Base-by-base conservation (phyloP, 2,329 filamentous ascomycete species). In the Neofusicoccum laricinum region DNA sequence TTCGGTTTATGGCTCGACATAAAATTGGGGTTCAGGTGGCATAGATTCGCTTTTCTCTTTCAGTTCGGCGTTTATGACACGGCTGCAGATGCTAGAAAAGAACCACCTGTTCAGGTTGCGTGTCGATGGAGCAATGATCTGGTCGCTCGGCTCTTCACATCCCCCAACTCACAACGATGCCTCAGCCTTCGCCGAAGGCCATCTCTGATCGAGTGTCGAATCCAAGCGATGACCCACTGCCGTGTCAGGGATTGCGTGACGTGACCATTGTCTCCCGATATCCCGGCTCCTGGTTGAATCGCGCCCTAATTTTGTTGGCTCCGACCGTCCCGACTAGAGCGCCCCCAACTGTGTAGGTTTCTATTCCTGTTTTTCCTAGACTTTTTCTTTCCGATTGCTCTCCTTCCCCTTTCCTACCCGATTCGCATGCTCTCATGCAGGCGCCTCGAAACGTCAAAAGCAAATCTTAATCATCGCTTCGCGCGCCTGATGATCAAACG, bases 51-150 rank as follows among this genome's bases (percentile, higher is more conserved):
- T 49, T 58, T 51, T 51, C 45, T 51, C 25, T 21, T 64, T 64
- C 51, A 58, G 36, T 50, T 53, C 25, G 63, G 51, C 51, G 51
- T 64, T 64, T 45, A 32, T 64, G 63, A 50, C 63, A 64, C 63
- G 51, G 63, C 63, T 59, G 63, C 53, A 50, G 63, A 51, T 40
- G 63, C 63, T 64, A 64, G 63, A 64, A 64, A 64, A 64, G 63
- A 64, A 19, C 61, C 61, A 25, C 61, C 61, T 57, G 40, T 55
- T 57, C 40, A 57, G 40, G 21, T 55, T 64, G 61, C 41, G 55
- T 59, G 32, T 55, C 50, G 49, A 38, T 36, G 61, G 61, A 64
- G 61, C 61, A 64, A 43, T 40, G 50, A 40, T 57, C 41, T 64
- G 41, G 50, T 57, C 61, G 57, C 61, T 64, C 58, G 45, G 46